Evolutionary conservation across 1,284 basidiomycete species (phyloP).

Genomic region (Cutaneotrichosporon cutaneum): DNA sequence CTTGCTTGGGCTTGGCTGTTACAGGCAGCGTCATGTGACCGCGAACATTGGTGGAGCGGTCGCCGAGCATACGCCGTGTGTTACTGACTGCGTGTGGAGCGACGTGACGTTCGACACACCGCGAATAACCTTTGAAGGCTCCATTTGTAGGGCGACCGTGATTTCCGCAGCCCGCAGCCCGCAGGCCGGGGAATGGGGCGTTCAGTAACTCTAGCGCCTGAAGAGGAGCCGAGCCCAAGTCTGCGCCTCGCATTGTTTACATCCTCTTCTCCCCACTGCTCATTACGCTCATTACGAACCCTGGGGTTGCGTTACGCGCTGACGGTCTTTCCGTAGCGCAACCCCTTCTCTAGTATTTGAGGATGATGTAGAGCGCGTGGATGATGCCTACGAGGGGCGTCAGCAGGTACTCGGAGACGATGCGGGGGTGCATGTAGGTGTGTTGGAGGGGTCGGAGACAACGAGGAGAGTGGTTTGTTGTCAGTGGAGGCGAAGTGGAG

Average conservation of each 20-base stretch:
- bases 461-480: not conserved
- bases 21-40: not conserved
- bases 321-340: not conserved
- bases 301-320: not conserved
- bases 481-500: too few species aligned
- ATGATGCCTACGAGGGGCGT: too few species aligned
- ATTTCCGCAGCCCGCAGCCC: not conserved
- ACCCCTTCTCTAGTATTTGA: conserved; percentile 27
- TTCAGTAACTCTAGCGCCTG: not conserved
- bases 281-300: not conserved
- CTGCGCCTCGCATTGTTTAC: not conserved
- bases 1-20: not conserved
- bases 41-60: not conserved
- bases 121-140: not conserved
- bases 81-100: not conserved
- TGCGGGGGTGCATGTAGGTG: too few species aligned
- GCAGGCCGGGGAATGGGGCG: too few species aligned
- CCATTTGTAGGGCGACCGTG: not conserved
- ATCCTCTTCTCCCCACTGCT: not conserved
- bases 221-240: not conserved
- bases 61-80: not conserved
- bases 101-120: not conserved
- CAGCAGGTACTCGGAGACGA: conserved; percentile 24
- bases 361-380: conserved; percentile 48
- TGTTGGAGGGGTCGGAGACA: not conserved